A percentile compares a stretch with the other conserved stretches of the same genome.
phyloP scores from a whole-genome alignment of 2,329 filamentous ascomycete genomes.

The Chalaropsis thielavioides region DNA sequence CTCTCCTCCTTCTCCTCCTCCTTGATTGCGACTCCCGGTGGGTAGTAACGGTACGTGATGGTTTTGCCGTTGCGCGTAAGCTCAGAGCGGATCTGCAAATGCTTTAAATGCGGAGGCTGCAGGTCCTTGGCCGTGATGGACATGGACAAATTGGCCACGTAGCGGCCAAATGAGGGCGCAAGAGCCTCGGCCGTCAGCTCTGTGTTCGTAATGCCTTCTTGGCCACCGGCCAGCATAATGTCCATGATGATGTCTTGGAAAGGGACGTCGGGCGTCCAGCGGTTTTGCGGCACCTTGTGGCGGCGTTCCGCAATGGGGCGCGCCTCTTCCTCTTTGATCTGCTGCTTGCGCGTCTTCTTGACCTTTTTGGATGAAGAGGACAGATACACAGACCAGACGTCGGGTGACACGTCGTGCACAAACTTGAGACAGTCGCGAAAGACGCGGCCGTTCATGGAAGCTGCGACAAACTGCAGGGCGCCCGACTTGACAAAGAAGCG shows the following conservation, averaged over 20 bases:
- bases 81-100: conserved; percentile 25
- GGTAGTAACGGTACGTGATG: conserved; percentile 18
- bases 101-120: conserved; percentile 29
- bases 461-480: conserved; percentile 42
- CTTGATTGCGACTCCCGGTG: background rate
- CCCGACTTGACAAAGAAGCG: conserved; percentile 43
- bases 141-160: conserved; percentile 22
- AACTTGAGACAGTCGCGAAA: conserved; percentile 50
- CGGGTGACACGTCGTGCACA: conserved; percentile 38
- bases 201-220: conserved; percentile 25
- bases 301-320: background rate
- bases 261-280: conserved; percentile 16
- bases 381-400: conserved; percentile 43
- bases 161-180: conserved; percentile 26
- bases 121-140: conserved; percentile 23
- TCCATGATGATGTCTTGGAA: conserved; percentile 24
- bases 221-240: conserved; percentile 24
- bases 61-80: conserved; percentile 18
- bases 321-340: conserved; percentile 16
- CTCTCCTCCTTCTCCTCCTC: background rate
- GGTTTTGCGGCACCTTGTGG: background rate
- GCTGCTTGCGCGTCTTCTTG: conserved; percentile 17
- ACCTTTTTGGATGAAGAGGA: conserved; percentile 15
- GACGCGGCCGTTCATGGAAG: conserved; percentile 37
- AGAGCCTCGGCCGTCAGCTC: conserved; percentile 26